A percentile compares a stretch with the other conserved stretches of the same genome.
Conservation (phyloP, 164 flowering plant species). For the Annona squamosa region DNA sequence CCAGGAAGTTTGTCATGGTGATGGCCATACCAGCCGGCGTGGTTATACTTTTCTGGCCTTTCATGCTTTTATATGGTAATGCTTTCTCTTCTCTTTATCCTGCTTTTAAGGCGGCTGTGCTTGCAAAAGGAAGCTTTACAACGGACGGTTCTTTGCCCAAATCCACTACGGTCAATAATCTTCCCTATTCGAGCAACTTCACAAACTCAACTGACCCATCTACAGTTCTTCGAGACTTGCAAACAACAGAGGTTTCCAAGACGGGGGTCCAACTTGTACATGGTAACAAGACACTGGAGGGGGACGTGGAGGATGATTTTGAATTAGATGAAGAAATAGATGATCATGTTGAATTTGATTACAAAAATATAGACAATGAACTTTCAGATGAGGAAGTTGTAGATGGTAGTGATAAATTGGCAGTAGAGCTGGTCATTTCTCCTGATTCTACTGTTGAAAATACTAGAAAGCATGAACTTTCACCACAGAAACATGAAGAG, state of each 20-base stretch:
- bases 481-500: neutral
- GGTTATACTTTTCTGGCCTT: constrained; percentile 32
- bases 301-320: neutral
- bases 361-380: constrained; percentile 10
- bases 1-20: constrained; percentile 37
- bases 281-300: neutral
- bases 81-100: constrained; percentile 13
- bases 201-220: constrained; percentile 3
- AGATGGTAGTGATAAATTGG: constrained; percentile 9
- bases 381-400: neutral
- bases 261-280: constrained; percentile 8
- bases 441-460: neutral
- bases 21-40: constrained; percentile 31
- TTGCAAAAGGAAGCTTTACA: constrained; percentile 6
- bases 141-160: constrained; percentile 12
- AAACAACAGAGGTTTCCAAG: constrained; percentile 4
- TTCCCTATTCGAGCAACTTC: neutral
- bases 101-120: constrained; percentile 1
- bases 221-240: constrained; percentile 7
- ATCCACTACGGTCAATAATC: neutral
- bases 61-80: constrained; percentile 42
- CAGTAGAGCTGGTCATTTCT: constrained; percentile 3
- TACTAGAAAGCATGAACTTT: constrained; percentile 6
- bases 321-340: constrained; percentile 2
- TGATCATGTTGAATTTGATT: neutral